Evolutionary conservation across 2,329 filamentous ascomycete species (phyloP).

Genomic region (Anthostomella pinea): DNA sequence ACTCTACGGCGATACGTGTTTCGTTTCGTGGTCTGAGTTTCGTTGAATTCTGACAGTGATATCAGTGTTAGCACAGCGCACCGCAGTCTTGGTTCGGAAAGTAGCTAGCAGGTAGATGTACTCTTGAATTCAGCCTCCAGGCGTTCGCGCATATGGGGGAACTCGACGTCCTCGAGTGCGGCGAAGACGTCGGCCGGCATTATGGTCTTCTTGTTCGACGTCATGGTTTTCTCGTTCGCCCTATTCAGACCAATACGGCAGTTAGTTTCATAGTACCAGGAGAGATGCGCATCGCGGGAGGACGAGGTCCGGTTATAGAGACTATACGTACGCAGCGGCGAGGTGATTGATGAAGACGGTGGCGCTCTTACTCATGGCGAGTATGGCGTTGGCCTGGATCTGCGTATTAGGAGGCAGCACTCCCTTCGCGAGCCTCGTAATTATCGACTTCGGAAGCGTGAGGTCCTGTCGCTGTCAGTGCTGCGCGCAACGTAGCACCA

Average conservation of each 20-base stretch:
- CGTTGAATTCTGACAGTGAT: conserved; percentile 60
- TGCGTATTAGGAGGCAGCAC: conserved; percentile 78
- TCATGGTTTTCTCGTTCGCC: conserved; percentile 68
- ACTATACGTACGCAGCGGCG: conserved; percentile 69
- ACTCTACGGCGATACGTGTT: conserved; percentile 70
- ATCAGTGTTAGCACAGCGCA: conserved; percentile 7
- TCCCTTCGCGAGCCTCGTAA: conserved; percentile 75
- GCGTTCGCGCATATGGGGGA: conserved; percentile 64
- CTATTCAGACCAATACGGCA: no score
- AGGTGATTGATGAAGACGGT: conserved; percentile 83
- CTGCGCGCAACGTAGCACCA: not conserved
- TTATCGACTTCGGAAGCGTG: conserved; percentile 75
- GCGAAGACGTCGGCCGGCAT: conserved; percentile 72
- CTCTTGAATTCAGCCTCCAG: conserved; percentile 75
- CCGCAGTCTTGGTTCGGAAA: no score
- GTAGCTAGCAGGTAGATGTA: conserved; percentile 45
- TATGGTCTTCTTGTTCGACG: conserved; percentile 74
- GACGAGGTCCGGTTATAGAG: no score
- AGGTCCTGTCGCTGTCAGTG: conserved; percentile 56
- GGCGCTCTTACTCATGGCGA: conserved; percentile 77
- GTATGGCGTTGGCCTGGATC: conserved; percentile 77
- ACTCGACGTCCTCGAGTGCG: conserved; percentile 74
- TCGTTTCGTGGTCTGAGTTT: conserved; percentile 70
- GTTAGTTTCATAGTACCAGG: no score
- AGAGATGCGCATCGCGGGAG: no score